Evolutionary conservation across 257 asterid genomes (phyloP).

Genomic region (Gentiana macrophylla): DNA sequence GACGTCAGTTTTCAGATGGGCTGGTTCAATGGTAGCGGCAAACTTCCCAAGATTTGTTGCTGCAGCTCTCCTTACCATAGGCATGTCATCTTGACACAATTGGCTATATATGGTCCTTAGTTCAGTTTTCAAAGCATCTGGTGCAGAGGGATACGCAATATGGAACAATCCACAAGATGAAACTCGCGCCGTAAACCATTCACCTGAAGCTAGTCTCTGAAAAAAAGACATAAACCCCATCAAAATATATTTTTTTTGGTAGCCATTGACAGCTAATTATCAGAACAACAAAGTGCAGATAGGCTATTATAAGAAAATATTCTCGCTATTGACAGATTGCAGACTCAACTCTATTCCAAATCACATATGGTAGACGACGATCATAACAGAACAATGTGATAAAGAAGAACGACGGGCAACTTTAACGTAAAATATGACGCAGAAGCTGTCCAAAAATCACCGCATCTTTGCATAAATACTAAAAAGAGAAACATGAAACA

Average conservation of each 20-base stretch:
- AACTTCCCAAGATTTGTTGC: slow-evolving; percentile 29
- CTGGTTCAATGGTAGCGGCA: slow-evolving; percentile 25
- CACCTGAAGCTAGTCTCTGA: slow-evolving; percentile 42
- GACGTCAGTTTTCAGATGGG: slow-evolving; percentile 24
- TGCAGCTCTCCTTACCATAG: slow-evolving; percentile 32
- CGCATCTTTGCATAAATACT: slow-evolving; percentile 1
- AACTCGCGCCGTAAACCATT: slow-evolving; percentile 50
- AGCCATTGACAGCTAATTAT: neutral
- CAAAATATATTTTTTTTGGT: neutral
- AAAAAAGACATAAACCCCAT: neutral
- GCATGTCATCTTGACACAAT: slow-evolving; percentile 29
- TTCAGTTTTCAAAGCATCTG: slow-evolving; percentile 24
- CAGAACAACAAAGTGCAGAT: neutral
- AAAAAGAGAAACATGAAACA: neutral
- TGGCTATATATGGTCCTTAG: slow-evolving; percentile 22
- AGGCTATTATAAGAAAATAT: neutral
- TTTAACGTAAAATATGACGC: neutral
- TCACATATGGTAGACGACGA: neutral
- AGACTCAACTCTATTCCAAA: slow-evolving; percentile 4
- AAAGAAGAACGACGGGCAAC: neutral
- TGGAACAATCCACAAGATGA: slow-evolving; percentile 48
- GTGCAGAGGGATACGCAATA: slow-evolving; percentile 38
- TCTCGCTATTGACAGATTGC: neutral
- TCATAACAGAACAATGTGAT: neutral
- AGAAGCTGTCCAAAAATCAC: slow-evolving; percentile 1